phyloP scores from a whole-genome alignment of 352 stramenopile genomes.

The Globisporangium alternatum region DNA sequence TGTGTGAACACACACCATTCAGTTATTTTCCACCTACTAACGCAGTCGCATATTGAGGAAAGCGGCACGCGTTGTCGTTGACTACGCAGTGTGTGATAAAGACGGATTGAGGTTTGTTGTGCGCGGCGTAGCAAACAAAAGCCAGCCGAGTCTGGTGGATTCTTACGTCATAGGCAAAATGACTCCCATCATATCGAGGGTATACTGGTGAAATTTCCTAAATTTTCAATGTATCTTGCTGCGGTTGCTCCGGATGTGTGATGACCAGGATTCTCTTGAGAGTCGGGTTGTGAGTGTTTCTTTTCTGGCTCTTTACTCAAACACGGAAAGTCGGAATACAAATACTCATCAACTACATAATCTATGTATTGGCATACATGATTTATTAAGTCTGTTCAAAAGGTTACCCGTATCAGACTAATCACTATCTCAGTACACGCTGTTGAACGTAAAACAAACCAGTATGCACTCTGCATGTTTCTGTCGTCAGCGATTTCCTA shows the following conservation, averaged over 20 bases:
- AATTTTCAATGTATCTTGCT: not conserved
- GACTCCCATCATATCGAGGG: too few relatives aligned
- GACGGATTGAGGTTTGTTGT: not conserved
- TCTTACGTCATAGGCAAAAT: not conserved
- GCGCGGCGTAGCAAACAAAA: too few relatives aligned
- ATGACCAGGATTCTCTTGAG: not conserved
- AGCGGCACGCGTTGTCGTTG: not conserved
- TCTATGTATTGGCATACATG: not conserved
- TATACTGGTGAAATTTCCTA: not conserved
- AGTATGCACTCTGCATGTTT: too few relatives aligned
- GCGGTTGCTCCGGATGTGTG: not conserved
- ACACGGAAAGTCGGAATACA: not conserved
- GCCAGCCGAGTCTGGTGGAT: not conserved
- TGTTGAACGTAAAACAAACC: too few relatives aligned
- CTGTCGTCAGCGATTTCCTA: too few relatives aligned
- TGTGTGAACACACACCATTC: not conserved
- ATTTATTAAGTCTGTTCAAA: not conserved
- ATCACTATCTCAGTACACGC: not conserved
- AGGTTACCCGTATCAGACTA: not conserved
- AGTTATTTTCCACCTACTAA: not conserved
- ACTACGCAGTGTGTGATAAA: not conserved
- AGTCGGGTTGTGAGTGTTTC: not conserved
- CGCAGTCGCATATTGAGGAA: not conserved
- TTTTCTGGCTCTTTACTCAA: slow-evolving; percentile 1
- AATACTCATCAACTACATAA: not conserved